phyloP scores from a whole-genome alignment of 208 protist species.

The Trichomonas vaginalis region DNA sequence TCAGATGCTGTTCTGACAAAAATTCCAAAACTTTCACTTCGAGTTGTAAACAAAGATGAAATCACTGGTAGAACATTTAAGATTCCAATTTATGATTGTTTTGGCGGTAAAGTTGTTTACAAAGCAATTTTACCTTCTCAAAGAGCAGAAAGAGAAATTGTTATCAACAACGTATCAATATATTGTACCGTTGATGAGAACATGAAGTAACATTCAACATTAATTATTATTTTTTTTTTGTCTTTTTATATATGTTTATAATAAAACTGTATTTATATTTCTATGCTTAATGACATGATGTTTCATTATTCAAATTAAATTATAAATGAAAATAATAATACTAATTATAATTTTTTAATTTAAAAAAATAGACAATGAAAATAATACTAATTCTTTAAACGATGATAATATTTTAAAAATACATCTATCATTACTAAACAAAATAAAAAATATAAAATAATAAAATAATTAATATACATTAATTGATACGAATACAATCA shows the following conservation, averaged over 20 bases:
- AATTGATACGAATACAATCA: too few relatives aligned
- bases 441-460: too few relatives aligned
- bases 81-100: background rate
- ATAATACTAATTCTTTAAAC: too few relatives aligned
- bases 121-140: background rate
- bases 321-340: too few relatives aligned
- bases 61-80: background rate
- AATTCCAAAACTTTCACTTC: background rate
- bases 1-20: background rate
- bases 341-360: too few relatives aligned
- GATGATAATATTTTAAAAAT: too few relatives aligned
- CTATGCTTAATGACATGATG: too few relatives aligned
- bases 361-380: too few relatives aligned
- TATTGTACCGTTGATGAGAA: background rate
- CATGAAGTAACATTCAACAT: background rate
- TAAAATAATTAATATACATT: too few relatives aligned
- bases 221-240: background rate
- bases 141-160: background rate
- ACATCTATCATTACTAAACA: too few relatives aligned
- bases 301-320: too few relatives aligned
- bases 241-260: background rate
- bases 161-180: background rate
- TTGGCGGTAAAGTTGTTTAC: background rate
- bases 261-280: too few relatives aligned
- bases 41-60: background rate